A percentile compares a stretch with the other conserved stretches of the same genome.
Conservation (phyloP, 306 rosid genomes). For the Vigna mungo region DNA sequence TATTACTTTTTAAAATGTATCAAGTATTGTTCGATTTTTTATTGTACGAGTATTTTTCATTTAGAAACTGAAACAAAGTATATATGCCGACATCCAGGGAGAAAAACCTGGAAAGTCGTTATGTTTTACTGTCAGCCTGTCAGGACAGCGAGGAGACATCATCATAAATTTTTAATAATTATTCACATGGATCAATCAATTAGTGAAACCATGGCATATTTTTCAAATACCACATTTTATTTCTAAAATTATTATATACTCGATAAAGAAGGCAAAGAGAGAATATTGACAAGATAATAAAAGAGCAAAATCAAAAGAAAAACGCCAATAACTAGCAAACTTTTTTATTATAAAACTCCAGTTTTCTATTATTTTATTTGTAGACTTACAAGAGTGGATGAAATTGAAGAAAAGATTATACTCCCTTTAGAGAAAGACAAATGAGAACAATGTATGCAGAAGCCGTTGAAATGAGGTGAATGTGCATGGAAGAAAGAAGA, state of each 20-base stretch:
- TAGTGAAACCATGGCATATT: background rate
- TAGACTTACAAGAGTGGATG: conserved; percentile 7
- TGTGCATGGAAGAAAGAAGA: conserved; percentile 33
- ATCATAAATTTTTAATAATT: background rate
- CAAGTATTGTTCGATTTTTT: too few relatives aligned
- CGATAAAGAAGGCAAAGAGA: too few relatives aligned
- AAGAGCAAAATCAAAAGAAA: background rate
- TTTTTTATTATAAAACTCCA: background rate
- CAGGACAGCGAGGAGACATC: background rate
- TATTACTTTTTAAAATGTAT: too few relatives aligned
- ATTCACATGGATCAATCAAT: background rate
- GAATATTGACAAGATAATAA: background rate
- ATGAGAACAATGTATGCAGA: conserved; percentile 26
- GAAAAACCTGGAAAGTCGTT: background rate
- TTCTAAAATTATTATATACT: background rate
- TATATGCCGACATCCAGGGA: background rate
- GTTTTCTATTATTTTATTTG: conserved; percentile 21
- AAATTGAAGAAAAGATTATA: conserved; percentile 12
- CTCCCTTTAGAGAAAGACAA: too few relatives aligned
- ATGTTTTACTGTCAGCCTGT: background rate
- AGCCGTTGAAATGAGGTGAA: conserved; percentile 14
- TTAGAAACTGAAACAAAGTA: background rate
- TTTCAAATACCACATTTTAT: background rate
- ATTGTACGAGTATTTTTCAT: background rate
- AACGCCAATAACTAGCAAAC: background rate